These are phyloP conservation scores for Aphanomyces cochlioides DNA, from an alignment of 352 stramenopile species.

Conservation along the genomic window DNA sequence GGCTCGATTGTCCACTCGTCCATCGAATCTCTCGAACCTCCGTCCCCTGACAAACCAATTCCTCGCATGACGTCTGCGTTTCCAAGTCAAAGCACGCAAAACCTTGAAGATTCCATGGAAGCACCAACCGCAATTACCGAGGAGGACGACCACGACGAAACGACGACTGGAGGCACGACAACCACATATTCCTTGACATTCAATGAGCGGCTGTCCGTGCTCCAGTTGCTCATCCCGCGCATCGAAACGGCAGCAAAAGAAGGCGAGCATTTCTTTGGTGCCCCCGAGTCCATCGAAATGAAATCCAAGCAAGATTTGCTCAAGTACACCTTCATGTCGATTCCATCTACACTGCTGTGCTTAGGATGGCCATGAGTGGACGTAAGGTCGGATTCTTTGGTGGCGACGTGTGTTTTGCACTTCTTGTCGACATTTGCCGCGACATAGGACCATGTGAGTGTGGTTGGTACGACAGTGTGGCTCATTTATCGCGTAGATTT, in stretches of 20 bases:
- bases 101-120: not conserved
- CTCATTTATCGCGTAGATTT: constrained; percentile 39
- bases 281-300: constrained; percentile 37
- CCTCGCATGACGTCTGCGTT: constrained; percentile 26
- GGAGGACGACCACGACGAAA: not conserved
- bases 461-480: constrained; percentile 2
- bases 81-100: not conserved
- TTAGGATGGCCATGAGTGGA: constrained; percentile 61
- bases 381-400: constrained; percentile 70
- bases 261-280: constrained; percentile 44
- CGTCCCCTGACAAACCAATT: constrained; percentile 9
- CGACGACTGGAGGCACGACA: not conserved
- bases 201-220: constrained; percentile 22
- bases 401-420: constrained; percentile 71
- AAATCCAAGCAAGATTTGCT: constrained; percentile 71
- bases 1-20: too few species aligned
- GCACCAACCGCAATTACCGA: not conserved
- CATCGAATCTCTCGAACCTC: not conserved
- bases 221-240: constrained; percentile 49
- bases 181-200: constrained; percentile 12
- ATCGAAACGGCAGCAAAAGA: constrained; percentile 60
- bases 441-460: constrained; percentile 53
- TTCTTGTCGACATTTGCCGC: constrained; percentile 56
- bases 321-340: constrained; percentile 36
- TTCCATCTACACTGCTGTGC: not conserved